Percentiles rank a stretch among this genome's conserved stretches.
These are phyloP conservation scores for Liquidambar formosana DNA, from an alignment of 164 flowering plant species.

Conservation along the genomic window DNA sequence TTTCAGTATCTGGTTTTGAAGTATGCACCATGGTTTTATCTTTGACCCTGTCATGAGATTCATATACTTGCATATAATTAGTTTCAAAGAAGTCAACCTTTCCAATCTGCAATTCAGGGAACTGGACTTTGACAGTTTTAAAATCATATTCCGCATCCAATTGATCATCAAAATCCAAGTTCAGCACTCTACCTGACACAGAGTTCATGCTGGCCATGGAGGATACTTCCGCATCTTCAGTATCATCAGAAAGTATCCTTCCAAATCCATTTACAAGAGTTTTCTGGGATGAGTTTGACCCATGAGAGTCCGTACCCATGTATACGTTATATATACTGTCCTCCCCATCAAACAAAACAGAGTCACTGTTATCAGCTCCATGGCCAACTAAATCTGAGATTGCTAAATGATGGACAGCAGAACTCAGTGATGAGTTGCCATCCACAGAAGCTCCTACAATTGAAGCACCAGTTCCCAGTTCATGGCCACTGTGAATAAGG, in stretches of 20 bases:
- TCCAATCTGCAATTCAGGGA: constrained; percentile 15
- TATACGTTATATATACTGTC: constrained; percentile 11
- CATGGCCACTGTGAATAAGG: background rate
- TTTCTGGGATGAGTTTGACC: constrained; percentile 13
- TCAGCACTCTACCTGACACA: constrained; percentile 26
- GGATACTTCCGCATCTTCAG: constrained; percentile 30
- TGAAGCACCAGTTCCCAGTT: constrained; percentile 13
- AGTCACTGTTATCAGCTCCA: constrained; percentile 11
- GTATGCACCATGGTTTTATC: constrained; percentile 6
- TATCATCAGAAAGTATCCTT: constrained; percentile 15
- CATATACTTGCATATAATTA: background rate
- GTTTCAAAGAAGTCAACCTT: constrained; percentile 8
- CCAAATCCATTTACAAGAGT: constrained; percentile 10
- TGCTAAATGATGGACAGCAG: constrained; percentile 17
- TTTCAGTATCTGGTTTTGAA: constrained; percentile 6
- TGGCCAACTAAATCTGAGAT: constrained; percentile 21
- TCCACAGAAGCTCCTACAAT: constrained; percentile 15
- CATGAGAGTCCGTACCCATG: constrained; percentile 13
- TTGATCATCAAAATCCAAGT: constrained; percentile 28
- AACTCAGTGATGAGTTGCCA: constrained; percentile 11
- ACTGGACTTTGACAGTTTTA: background rate
- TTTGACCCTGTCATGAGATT: constrained; percentile 14
- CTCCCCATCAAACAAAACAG: constrained; percentile 20
- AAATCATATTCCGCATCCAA: constrained; percentile 24
- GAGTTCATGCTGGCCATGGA: constrained; percentile 27